Percentiles rank a stretch among this genome's conserved stretches.
Conservation (phyloP, 139 green algal genomes). For the Eudorina sp. region DNA sequence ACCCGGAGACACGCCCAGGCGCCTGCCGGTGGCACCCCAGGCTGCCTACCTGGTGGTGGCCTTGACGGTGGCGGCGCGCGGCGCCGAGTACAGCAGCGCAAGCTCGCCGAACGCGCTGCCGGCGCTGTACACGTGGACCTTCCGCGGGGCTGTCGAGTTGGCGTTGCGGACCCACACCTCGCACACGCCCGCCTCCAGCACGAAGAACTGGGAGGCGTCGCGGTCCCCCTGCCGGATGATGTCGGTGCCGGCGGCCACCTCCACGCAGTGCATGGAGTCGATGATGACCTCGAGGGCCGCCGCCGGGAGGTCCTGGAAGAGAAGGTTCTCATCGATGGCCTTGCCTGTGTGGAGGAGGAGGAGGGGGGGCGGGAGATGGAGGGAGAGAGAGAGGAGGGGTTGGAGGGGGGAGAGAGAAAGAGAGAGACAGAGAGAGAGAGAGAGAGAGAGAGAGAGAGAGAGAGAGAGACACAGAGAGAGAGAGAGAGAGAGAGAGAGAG, state of each 20-base stretch:
- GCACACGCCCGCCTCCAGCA: slow-evolving; percentile 66
- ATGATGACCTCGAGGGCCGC: slow-evolving; percentile 82
- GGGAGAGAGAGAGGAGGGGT: background rate
- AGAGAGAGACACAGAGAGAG: too few relatives aligned
- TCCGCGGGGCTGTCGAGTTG: slow-evolving; percentile 40
- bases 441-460: too few relatives aligned
- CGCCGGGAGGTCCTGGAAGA: slow-evolving; percentile 80
- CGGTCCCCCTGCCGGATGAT: slow-evolving; percentile 83
- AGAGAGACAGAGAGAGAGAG: too few relatives aligned
- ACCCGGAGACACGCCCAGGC: too few relatives aligned
- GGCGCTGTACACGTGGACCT: slow-evolving; percentile 55
- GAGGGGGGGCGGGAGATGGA: background rate
- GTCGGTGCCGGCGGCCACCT: slow-evolving; percentile 62
- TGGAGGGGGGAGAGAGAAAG: too few relatives aligned
- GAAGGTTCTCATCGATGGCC: slow-evolving; percentile 79
- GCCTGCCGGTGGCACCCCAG: too few relatives aligned
- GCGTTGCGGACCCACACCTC: slow-evolving; percentile 57
- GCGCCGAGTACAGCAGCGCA: slow-evolving; percentile 91
- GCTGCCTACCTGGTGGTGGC: slow-evolving; percentile 58
- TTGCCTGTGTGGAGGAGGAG: slow-evolving; percentile 55
- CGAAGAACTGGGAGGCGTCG: slow-evolving; percentile 65
- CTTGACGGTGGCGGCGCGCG: slow-evolving; percentile 89
- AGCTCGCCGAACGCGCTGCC: slow-evolving; percentile 92
- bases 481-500: too few relatives aligned
- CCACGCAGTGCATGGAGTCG: slow-evolving; percentile 77